Evolutionary conservation across 2,329 filamentous ascomycete genomes (phyloP), one percentile per base, ranked within the genome.

Genomic region (Purpureocillium takamizusanense): DNA sequence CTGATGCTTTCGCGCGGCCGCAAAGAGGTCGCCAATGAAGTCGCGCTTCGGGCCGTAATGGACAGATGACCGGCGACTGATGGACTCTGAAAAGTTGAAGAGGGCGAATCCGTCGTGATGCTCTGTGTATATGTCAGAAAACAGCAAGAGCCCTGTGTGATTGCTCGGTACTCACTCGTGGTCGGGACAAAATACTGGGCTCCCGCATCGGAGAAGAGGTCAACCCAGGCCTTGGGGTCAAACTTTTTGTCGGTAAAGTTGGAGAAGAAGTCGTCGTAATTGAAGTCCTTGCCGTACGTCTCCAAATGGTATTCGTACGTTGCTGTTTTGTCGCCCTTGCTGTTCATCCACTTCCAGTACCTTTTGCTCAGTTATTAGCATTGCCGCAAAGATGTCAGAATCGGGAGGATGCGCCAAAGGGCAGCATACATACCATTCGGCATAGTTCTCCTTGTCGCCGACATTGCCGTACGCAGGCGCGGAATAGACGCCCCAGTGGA

Each of bases 401-500:
- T 5, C 21, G 21, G 5, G 21, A 25, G 21, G 21, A 6, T 6
- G 21, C 21, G n/a, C n/a, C n/a, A n/a, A n/a, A n/a, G n/a, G n/a
- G n/a, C n/a, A n/a, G n/a, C n/a, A n/a, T 67, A 64, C 61, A 63
- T 73, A 64, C 61, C 62, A 66, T 42, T 67, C 63, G 1, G 61
- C 60, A 35, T 66, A 66, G 25, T 53, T 59, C 43, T 66, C 62
- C 33, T 63, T 44, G 1, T 52, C 50, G 5, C 53, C 51, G 5
- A 54, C 54, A 42, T 63, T 63, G 2, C 73, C 74, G 70, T 72
- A 78, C 4, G 66, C 72, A 0, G 74, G 67, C 1, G 77, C 72
- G 0, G 70, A 52, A 44, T 75, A 78, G 0, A 66, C 58, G 1
- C 74, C 73, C 70, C 74, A 78, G 42, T 78, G 74, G 27, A 78